Evolutionary conservation across 164 flowering plant species (phyloP).

Genomic region (Liquidambar formosana): DNA sequence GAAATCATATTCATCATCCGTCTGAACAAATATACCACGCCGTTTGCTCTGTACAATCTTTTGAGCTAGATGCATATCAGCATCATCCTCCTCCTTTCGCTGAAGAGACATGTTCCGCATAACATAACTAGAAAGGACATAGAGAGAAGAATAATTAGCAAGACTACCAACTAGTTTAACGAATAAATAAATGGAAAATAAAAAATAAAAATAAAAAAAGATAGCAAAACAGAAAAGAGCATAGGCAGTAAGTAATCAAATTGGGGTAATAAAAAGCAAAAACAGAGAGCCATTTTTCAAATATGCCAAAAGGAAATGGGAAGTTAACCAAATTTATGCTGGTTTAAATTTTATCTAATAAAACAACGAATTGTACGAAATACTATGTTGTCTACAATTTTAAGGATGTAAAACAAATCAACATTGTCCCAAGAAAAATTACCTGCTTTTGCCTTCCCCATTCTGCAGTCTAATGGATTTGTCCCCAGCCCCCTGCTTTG

Average conservation of each 20-base stretch:
- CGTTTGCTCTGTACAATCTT: slow-evolving; percentile 63
- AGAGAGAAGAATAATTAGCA: not conserved
- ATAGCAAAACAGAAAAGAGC: not conserved
- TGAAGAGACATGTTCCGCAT: slow-evolving; percentile 31
- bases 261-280: not conserved
- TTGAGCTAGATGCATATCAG: slow-evolving; percentile 71
- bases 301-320: not conserved
- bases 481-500: slow-evolving; percentile 29
- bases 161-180: not conserved
- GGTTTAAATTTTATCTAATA: not conserved
- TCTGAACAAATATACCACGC: slow-evolving; percentile 52
- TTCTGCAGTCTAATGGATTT: slow-evolving; percentile 20
- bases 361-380: not conserved
- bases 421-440: not conserved
- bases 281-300: not conserved
- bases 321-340: not conserved
- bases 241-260: not conserved
- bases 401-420: not conserved
- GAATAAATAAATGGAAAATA: no score
- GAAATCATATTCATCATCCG: slow-evolving; percentile 93
- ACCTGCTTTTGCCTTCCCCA: slow-evolving; percentile 55
- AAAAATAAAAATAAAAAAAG: no score
- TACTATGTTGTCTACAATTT: not conserved
- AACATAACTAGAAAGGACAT: slow-evolving; percentile 29
- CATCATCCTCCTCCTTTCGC: slow-evolving; percentile 63